Percentiles rank a stretch among this genome's conserved stretches.
These are phyloP conservation scores for Kodamaea fungicola DNA, from an alignment of 1,139 yeast genomes.

Conservation along the genomic window DNA sequence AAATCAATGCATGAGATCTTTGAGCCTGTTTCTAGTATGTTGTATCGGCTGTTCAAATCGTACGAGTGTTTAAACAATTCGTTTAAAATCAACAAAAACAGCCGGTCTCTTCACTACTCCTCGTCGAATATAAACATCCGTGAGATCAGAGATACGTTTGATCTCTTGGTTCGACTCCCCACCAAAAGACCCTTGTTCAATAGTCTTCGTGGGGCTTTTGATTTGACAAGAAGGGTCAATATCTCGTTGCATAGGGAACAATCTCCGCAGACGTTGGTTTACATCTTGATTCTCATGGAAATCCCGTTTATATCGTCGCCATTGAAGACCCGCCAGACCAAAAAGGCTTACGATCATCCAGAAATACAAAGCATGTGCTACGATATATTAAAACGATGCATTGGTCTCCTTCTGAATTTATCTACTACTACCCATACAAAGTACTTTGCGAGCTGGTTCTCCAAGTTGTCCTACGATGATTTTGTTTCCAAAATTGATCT, in stretches of 20 bases:
- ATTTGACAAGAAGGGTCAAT: constrained; percentile 41
- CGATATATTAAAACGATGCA: constrained; percentile 60
- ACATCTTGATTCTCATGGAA: constrained; percentile 61
- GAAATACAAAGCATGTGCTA: constrained; percentile 56
- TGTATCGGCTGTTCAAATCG: constrained; percentile 41
- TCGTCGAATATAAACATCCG: constrained; percentile 44
- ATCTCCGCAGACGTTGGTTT: constrained; percentile 39
- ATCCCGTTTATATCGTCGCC: constrained; percentile 55
- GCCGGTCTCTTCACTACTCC: constrained; percentile 28
- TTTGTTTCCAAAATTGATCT: constrained; percentile 51
- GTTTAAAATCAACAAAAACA: constrained; percentile 30
- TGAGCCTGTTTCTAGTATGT: constrained; percentile 46
- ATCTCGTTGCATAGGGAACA: constrained; percentile 25
- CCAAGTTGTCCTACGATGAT: constrained; percentile 35
- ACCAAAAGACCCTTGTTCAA: constrained; percentile 56
- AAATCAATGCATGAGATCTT: constrained; percentile 37
- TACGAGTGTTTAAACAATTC: constrained; percentile 45
- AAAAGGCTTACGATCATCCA: constrained; percentile 39
- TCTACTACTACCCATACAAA: constrained; percentile 34
- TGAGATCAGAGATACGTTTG: constrained; percentile 43
- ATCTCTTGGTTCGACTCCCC: constrained; percentile 46
- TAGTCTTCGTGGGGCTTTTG: constrained; percentile 47
- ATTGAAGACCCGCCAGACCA: constrained; percentile 8
- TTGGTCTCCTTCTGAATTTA: constrained; percentile 62
- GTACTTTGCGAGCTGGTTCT: constrained; percentile 57